phyloP scores from a whole-genome alignment of 1,139 yeast genomes.

The Pichia norvegensis region DNA sequence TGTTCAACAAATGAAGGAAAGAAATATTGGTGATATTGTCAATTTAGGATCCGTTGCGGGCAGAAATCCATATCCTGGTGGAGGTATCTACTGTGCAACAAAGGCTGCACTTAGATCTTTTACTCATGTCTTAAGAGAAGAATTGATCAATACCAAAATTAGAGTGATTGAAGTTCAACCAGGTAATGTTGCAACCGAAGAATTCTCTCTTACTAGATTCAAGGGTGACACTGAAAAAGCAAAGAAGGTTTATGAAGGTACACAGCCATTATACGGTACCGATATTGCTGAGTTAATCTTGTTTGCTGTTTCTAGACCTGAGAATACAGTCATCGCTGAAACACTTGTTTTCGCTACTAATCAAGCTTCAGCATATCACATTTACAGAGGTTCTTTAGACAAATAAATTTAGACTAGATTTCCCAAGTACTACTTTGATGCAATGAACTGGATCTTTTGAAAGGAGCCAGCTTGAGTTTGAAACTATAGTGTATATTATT shows the following conservation, averaged over 20 bases:
- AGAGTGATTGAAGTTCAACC: conserved; percentile 45
- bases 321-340: conserved; percentile 45
- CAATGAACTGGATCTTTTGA: too few species aligned
- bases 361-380: conserved; percentile 57
- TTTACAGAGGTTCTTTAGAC: conserved; percentile 31
- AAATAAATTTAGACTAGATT: not conserved
- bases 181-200: conserved; percentile 47
- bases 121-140: conserved; percentile 42
- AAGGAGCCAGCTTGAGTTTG: too few species aligned
- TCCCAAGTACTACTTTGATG: too few species aligned
- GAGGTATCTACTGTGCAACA: conserved; percentile 44
- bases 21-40: conserved; percentile 41
- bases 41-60: conserved; percentile 48
- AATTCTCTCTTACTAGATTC: conserved; percentile 41
- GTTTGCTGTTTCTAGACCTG: conserved; percentile 42
- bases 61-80: conserved; percentile 45
- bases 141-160: conserved; percentile 38
- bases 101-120: conserved; percentile 43
- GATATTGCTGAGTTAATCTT: conserved; percentile 46
- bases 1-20: conserved; percentile 37
- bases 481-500: too few species aligned
- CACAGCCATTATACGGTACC: conserved; percentile 39
- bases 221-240: conserved; percentile 38
- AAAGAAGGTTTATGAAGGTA: conserved; percentile 39
- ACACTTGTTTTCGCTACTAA: conserved; percentile 42